Evolutionary conservation across 495 filamentous ascomycete genomes (phyloP), one percentile per base, ranked within the genome.

Genomic region (Xylaria castorea): DNA sequence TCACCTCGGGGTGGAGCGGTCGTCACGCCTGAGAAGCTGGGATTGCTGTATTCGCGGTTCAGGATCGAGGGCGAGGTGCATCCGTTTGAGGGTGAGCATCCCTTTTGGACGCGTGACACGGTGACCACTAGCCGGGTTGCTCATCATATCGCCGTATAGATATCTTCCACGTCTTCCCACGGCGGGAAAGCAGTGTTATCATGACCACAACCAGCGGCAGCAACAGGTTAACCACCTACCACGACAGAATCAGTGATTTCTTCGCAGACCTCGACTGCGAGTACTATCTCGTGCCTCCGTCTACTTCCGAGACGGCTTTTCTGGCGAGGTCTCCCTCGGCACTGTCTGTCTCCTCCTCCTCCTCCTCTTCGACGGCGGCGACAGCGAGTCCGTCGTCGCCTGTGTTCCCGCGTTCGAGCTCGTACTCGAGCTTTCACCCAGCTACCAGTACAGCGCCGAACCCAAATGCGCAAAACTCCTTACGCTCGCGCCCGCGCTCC

Each of bases 1-100:
- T 46, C 62, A n/a, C 63, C 70, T 16, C 46, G 70, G 40, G 53
- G 51, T 63, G 60, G 87, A 51, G 85, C 96, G 51, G 93, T 97
- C n/a, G 88, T 97, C 40, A 90, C 91, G 0, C 92, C 94, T 3
- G 83, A 88, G 8, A 97, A 97, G 81, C 88, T 98, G 85, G 86
- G 89, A 18, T 86, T 88, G 64, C 95, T 95, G 72, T 97, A 97
- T 77, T 83, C 87, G 27, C 89, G 86, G 66, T 89, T 92, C 69
- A 79, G 84, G 62, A 76, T 95, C 4, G 74, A 88, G 1, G 80
- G 85, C 36, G 94, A 97, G 77, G 81, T 83, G 48, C 79, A 82
- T 62, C 80, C 77, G 5, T 82, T 83, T 74, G 40, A 78, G 62
- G 77, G 80, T 84, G 74, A 76, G 80, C 66, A 22, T 48, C 70